Percentiles rank a stretch among this genome's conserved stretches.
These are phyloP conservation scores for Cardiospermum halicacabum DNA, from an alignment of 345 rosid genomes.

Conservation along the genomic window DNA sequence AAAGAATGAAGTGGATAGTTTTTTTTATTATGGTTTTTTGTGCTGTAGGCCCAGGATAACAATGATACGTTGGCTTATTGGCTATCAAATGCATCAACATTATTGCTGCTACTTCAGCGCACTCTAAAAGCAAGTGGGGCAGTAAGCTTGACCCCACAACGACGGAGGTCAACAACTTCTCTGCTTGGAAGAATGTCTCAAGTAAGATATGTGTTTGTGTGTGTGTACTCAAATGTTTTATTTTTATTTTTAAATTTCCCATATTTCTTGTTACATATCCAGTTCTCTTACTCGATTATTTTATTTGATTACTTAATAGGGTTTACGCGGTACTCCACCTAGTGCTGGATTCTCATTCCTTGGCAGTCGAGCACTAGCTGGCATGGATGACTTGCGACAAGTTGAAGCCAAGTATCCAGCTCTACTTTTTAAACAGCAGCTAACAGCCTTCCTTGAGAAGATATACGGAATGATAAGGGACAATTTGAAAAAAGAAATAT, in stretches of 20 bases:
- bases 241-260: not conserved
- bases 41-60: constrained; percentile 65
- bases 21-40: constrained; percentile 4
- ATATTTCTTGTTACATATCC: not conserved
- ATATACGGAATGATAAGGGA: constrained; percentile 97
- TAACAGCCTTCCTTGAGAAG: constrained; percentile 98
- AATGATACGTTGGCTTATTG: constrained; percentile 78
- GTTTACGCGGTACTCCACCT: constrained; percentile 78
- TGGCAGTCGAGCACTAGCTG: constrained; percentile 58
- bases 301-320: constrained; percentile 40
- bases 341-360: constrained; percentile 78
- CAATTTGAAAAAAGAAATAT: constrained; percentile 86
- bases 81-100: constrained; percentile 86
- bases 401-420: constrained; percentile 98
- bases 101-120: constrained; percentile 76
- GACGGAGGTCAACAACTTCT: constrained; percentile 64
- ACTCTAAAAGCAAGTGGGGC: constrained; percentile 84
- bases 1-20: not conserved
- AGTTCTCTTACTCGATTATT: constrained; percentile 7
- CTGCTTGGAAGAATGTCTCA: constrained; percentile 89
- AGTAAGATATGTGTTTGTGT: constrained; percentile 53
- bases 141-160: constrained; percentile 60
- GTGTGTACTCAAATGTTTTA: too few relatives aligned
- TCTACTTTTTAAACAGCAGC: constrained; percentile 91
- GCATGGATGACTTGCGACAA: constrained; percentile 67